Conservation (phyloP, 768 basidiomycete genomes). For the Gelatoporia subvermispora region DNA sequence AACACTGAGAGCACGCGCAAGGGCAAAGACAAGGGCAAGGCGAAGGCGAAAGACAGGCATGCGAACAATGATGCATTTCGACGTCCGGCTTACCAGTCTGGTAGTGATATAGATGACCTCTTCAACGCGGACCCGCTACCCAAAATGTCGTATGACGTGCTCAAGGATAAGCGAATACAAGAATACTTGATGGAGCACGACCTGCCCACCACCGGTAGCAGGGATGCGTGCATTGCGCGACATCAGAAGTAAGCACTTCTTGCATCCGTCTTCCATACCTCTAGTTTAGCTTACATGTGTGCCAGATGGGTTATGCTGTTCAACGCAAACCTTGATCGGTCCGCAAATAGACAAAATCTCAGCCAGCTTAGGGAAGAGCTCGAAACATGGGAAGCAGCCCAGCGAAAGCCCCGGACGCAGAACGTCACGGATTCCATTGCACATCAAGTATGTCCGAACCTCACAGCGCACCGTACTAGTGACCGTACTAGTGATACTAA, state of each 20-base stretch:
- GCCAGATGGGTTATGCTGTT: constrained; percentile 63
- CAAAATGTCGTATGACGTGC: constrained; percentile 57
- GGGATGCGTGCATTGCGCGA: constrained; percentile 44
- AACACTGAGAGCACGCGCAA: background rate
- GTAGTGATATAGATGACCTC: constrained; percentile 20
- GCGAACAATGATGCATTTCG: constrained; percentile 6
- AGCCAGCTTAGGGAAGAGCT: constrained; percentile 48
- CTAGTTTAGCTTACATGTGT: background rate
- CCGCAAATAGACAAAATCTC: constrained; percentile 40
- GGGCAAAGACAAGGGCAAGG: constrained; percentile 12
- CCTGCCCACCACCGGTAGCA: constrained; percentile 49
- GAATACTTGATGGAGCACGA: constrained; percentile 50
- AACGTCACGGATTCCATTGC: constrained; percentile 31
- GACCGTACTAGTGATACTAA: background rate
- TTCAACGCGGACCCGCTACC: constrained; percentile 46
- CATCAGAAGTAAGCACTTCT: constrained; percentile 48
- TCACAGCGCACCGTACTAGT: background rate
- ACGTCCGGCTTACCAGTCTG: constrained; percentile 9
- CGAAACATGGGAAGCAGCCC: constrained; percentile 53
- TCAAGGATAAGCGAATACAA: constrained; percentile 57
- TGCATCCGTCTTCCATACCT: background rate
- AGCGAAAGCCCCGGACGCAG: constrained; percentile 23
- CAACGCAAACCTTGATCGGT: constrained; percentile 68
- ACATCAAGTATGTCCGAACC: constrained; percentile 16
- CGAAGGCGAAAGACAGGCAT: background rate